A percentile compares a stretch with the other conserved stretches of the same genome.
phyloP scores from a whole-genome alignment of 2,329 filamentous ascomycete species.

The Colletotrichum sp. region DNA sequence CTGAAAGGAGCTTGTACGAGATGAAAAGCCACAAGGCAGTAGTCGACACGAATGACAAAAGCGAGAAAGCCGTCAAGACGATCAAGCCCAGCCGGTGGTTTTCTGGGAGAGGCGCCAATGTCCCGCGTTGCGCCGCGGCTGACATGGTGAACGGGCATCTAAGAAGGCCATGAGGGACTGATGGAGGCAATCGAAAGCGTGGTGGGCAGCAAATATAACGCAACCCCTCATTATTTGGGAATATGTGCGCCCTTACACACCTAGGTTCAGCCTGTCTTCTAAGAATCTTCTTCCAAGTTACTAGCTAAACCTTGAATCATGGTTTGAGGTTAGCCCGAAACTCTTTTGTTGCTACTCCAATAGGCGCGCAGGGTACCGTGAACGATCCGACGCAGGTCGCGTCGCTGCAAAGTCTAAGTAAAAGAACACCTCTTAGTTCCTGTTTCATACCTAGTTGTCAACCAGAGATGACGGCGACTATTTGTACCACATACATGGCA shows the following conservation, averaged over 20 bases:
- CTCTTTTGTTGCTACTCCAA: not conserved
- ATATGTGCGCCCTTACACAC: not conserved
- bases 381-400: not conserved
- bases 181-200: not conserved
- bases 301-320: not conserved
- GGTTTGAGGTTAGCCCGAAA: not conserved
- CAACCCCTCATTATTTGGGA: not conserved
- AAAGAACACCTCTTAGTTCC: not conserved
- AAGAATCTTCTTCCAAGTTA: not conserved
- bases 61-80: not conserved
- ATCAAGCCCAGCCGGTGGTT: not conserved
- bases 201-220: not conserved
- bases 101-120: not conserved
- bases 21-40: not conserved
- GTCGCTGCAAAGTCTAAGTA: not conserved
- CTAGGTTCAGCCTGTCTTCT: not conserved
- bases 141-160: not conserved
- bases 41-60: not conserved
- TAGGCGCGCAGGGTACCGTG: not conserved
- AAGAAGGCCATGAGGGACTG: not conserved
- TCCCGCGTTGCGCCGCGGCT: not conserved
- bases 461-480: not conserved
- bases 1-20: not conserved
- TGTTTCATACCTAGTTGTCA: not conserved
- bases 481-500: not conserved